These are phyloP conservation scores for Candida michaelii DNA, from an alignment of 805 yeast genomes.

Conservation along the genomic window DNA sequence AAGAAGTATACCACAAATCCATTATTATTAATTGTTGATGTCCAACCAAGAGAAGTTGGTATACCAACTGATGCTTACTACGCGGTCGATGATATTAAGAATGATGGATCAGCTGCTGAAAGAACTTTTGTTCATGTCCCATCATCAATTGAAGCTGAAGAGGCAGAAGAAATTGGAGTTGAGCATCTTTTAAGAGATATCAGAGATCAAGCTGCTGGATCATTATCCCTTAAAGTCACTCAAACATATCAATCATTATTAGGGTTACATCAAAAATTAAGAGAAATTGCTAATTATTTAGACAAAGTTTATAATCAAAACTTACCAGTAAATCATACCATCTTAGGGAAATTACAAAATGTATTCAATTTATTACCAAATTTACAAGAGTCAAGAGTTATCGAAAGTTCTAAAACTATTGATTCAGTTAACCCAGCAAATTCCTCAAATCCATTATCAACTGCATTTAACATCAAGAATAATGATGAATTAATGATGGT, in stretches of 20 bases:
- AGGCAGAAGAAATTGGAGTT: constrained; percentile 98
- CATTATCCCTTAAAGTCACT: constrained; percentile 80
- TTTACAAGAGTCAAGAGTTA: constrained; percentile 36
- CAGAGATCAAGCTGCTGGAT: constrained; percentile 95
- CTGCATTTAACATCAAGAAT: constrained; percentile 88
- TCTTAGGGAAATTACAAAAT: constrained; percentile 90
- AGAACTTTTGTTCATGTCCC: constrained; percentile 93
- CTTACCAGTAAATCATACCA: constrained; percentile 85
- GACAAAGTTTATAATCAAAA: constrained; percentile 67
- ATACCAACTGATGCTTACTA: constrained; percentile 94
- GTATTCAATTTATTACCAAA: constrained; percentile 92
- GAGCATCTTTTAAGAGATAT: constrained; percentile 94
- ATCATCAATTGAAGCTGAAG: constrained; percentile 92
- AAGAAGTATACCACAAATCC: constrained; percentile 82
- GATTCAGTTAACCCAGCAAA: constrained; percentile 16
- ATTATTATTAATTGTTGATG: constrained; percentile 85
- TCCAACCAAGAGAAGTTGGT: constrained; percentile 79
- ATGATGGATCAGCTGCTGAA: constrained; percentile 91
- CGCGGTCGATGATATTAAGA: constrained; percentile 92
- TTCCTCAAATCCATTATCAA: constrained; percentile 55
- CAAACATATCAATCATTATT: constrained; percentile 85
- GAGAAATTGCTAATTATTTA: constrained; percentile 75
- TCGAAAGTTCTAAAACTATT: constrained; percentile 13
- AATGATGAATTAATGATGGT: constrained; percentile 95
- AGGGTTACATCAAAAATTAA: constrained; percentile 77